Base-by-base conservation (phyloP, 495 filamentous ascomycete genomes). In the Thermothielavioides terrestris region DNA sequence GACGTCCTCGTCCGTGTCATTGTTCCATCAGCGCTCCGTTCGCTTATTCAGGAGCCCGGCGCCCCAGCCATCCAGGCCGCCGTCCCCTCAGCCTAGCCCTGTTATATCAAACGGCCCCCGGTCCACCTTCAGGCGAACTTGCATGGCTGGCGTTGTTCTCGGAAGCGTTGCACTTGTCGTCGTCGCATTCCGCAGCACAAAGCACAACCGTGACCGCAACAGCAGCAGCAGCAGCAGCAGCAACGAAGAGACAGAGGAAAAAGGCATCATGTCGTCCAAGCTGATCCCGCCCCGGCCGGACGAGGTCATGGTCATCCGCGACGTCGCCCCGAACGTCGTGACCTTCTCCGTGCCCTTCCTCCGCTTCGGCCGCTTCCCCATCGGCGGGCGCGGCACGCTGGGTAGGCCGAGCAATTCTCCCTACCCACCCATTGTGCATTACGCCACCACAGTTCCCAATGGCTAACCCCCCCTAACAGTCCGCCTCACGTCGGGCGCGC, bases 361-460 rank as follows among this genome's bases (percentile, higher is more conserved):
- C 39, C 85, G 92, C 12, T 88, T 89, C 58, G 89, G 89, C 35
- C 69, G 65, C 37, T 62, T 94, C 46, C 89, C 87, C 46, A 75
- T 97, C 58, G 92, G 92, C 36, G 89, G 87, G 31, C 75, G 92
- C 56, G 89, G 84, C 49, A 96, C 92, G 11, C 71, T 94, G 50
- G 85, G 89, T 91, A 67, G 65, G 73, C 62, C 40, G 27, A 40
- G n/a, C n/a, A 20, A 18, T 15, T 31, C 30, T 21, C 38, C 34
- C 41, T 41, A 30, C 21, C 17, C 11, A 35, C 40, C n/a, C n/a
- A n/a, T n/a, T n/a, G n/a, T n/a, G n/a, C n/a, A n/a, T n/a, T 17
- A 27, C 10, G 11, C n/a, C 22, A 40, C 21, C 5, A 1, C 12
- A 26, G 1, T 6, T 15, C 2, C 31, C 9, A 17, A 0, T 18